Evolutionary conservation across 371 early-diverging fungal genomes (phyloP).

Genomic region (Funneliformis caledonium): DNA sequence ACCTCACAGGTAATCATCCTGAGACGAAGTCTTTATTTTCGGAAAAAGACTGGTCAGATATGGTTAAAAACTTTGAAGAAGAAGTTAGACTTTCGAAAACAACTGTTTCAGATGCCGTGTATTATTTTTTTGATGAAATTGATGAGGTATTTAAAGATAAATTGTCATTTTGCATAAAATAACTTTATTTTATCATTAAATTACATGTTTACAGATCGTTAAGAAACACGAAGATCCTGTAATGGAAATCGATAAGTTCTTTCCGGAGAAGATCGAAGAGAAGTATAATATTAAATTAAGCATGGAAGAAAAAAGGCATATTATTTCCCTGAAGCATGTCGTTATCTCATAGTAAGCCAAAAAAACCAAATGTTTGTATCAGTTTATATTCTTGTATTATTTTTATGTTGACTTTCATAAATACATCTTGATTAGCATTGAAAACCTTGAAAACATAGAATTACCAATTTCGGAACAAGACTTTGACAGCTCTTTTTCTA

Average conservation of each 20-base stretch:
- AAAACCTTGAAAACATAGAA: slow-evolving; percentile 23
- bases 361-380: neutral
- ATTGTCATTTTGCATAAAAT: too few species aligned
- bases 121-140: slow-evolving; percentile 35
- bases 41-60: slow-evolving; percentile 30
- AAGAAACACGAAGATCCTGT: too few species aligned
- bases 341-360: slow-evolving; percentile 35
- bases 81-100: slow-evolving; percentile 31
- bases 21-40: slow-evolving; percentile 30
- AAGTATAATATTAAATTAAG: too few species aligned
- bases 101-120: slow-evolving; percentile 22
- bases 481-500: slow-evolving; percentile 36
- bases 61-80: slow-evolving; percentile 33
- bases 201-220: too few species aligned
- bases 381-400: slow-evolving; percentile 8
- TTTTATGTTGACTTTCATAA: neutral
- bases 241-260: too few species aligned
- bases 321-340: slow-evolving; percentile 28
- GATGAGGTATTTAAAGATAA: slow-evolving; percentile 28
- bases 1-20: slow-evolving; percentile 38
- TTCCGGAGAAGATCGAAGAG: too few species aligned
- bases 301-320: too few species aligned
- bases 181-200: too few species aligned
- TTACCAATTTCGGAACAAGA: slow-evolving; percentile 27
- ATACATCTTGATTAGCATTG: neutral